Evolutionary conservation across 2,329 filamentous ascomycete genomes (phyloP).

Genomic region (Alternaria solani): DNA sequence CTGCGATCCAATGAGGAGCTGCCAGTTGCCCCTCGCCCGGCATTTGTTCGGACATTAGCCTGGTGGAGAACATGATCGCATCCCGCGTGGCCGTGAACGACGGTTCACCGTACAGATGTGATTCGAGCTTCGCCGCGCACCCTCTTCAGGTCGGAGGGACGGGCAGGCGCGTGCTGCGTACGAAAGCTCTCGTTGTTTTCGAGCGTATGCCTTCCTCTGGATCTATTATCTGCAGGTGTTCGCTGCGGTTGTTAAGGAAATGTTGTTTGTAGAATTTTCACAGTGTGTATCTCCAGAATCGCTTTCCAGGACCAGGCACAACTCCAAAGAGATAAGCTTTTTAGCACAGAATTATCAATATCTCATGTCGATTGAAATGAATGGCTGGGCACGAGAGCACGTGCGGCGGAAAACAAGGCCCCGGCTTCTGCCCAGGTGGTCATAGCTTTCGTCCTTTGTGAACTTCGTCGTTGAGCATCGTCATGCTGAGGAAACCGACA

Average conservation of each 20-base stretch:
- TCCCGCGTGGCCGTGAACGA: constrained; percentile 7
- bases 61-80: constrained; percentile 1
- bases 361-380: not conserved
- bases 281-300: not conserved
- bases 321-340: not conserved
- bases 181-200: not conserved
- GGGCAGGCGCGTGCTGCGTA: not conserved
- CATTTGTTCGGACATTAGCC: constrained; percentile 21
- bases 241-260: not conserved
- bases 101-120: not conserved
- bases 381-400: constrained; percentile 13
- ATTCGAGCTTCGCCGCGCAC: not conserved
- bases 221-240: not conserved
- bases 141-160: not conserved
- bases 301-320: no score
- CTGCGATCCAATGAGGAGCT: constrained; percentile 18
- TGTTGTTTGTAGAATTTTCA: not conserved
- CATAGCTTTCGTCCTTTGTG: constrained; percentile 25
- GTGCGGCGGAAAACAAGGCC: constrained; percentile 18
- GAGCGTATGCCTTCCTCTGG: not conserved
- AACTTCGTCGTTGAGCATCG: constrained; percentile 20
- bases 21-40: constrained; percentile 28
- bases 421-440: constrained; percentile 16
- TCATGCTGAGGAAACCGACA: constrained; percentile 16
- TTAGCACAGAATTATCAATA: not conserved